Percentiles rank a stretch among this genome's conserved stretches.
phyloP scores from a whole-genome alignment of 139 green algal genomes.

The Chlamydomonas incerta region DNA sequence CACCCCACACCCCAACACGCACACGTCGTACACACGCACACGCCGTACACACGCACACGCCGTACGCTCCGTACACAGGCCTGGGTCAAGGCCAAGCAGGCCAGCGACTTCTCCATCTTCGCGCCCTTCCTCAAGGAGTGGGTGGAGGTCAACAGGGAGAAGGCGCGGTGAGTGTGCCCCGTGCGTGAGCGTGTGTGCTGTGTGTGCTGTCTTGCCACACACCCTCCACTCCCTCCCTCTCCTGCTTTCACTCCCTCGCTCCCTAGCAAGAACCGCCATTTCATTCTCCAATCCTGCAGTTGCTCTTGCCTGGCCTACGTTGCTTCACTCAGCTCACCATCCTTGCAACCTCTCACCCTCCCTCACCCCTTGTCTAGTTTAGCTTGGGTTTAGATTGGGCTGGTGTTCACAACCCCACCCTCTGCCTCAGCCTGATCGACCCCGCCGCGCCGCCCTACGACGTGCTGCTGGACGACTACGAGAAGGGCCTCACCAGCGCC shows the following conservation, averaged over 20 bases:
- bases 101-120: constrained; percentile 84
- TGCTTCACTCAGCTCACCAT: no score
- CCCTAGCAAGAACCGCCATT: no score
- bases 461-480: constrained; percentile 89
- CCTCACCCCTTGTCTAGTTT: neutral
- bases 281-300: no score
- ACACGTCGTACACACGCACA: neutral
- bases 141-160: constrained; percentile 76
- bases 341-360: neutral
- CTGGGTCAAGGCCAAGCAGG: constrained; percentile 84
- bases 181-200: no score
- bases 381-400: no score
- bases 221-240: no score
- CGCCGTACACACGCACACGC: neutral
- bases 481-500: constrained; percentile 82
- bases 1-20: neutral
- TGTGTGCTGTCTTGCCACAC: no score
- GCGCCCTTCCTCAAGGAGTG: constrained; percentile 85
- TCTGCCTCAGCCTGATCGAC: constrained; percentile 15
- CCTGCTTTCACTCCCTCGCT: no score
- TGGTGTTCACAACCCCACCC: no score
- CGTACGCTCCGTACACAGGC: no score
- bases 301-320: no score
- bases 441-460: constrained; percentile 25
- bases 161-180: constrained; percentile 36